Evolutionary conservation across 768 basidiomycete genomes (phyloP).

Genomic region (Calocybe cyanea): DNA sequence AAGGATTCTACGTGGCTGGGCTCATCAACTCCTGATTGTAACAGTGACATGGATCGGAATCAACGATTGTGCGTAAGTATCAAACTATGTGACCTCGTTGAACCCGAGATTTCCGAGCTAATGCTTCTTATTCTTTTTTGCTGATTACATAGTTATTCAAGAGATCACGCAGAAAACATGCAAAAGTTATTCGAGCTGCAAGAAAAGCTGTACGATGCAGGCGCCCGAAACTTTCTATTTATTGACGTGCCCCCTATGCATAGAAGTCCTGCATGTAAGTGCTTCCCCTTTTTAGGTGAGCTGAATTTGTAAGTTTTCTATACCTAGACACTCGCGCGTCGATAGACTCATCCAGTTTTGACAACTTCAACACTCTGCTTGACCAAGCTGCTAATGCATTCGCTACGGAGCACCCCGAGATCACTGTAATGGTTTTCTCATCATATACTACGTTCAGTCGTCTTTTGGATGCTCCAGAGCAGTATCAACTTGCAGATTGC

Average conservation of each 20-base stretch:
- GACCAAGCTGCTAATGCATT: slow-evolving; percentile 30
- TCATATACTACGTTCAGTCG: slow-evolving; percentile 41
- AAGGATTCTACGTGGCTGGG: background rate
- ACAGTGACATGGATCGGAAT: slow-evolving; percentile 66
- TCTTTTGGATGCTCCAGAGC: slow-evolving; percentile 42
- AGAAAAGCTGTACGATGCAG: slow-evolving; percentile 44
- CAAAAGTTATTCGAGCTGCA: slow-evolving; percentile 39
- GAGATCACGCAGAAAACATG: slow-evolving; percentile 21
- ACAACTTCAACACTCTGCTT: slow-evolving; percentile 46
- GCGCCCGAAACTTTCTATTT: slow-evolving; percentile 54
- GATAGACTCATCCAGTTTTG: background rate
- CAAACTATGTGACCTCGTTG: background rate
- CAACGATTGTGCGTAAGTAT: slow-evolving; percentile 56
- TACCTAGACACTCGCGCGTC: background rate
- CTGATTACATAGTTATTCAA: slow-evolving; percentile 8
- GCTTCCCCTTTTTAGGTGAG: background rate
- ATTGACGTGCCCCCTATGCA: slow-evolving; percentile 57
- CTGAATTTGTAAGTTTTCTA: background rate
- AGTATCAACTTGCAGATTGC: slow-evolving; percentile 32
- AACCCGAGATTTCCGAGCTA: background rate
- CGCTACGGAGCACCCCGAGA: slow-evolving; percentile 34
- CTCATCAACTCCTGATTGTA: background rate
- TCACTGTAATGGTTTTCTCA: slow-evolving; percentile 47
- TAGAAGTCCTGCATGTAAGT: slow-evolving; percentile 42
- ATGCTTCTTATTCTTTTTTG: background rate